Evolutionary conservation across 1,284 basidiomycete genomes (phyloP).

Genomic region (Ustilago bromivora): DNA sequence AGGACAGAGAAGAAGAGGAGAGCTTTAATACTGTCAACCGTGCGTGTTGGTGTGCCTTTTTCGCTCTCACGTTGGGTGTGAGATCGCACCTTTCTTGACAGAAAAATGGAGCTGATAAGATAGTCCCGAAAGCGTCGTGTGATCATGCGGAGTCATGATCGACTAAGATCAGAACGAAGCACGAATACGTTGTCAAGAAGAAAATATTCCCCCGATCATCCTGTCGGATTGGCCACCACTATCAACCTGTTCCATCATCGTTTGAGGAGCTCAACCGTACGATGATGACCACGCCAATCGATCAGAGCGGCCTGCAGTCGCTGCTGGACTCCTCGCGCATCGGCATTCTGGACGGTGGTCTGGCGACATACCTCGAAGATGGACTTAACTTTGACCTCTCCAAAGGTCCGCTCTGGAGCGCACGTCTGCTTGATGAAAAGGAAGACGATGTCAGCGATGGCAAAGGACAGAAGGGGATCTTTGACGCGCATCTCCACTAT

Average conservation of each 20-base stretch:
- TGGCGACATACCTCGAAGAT: slow-evolving; percentile 63
- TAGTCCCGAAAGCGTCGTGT: slow-evolving; percentile 13
- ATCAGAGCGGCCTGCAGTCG: slow-evolving; percentile 32
- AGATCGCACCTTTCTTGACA: slow-evolving; percentile 12
- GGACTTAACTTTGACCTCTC: slow-evolving; percentile 57
- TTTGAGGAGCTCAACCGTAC: not conserved
- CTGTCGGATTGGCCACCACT: not conserved
- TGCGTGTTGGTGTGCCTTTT: not conserved
- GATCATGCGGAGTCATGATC: slow-evolving; percentile 14
- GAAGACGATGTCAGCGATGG: slow-evolving; percentile 41
- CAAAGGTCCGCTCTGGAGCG: slow-evolving; percentile 57
- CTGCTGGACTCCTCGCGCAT: slow-evolving; percentile 43
- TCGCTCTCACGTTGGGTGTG: slow-evolving; percentile 7
- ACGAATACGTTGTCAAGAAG: not conserved
- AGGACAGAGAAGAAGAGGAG: not conserved
- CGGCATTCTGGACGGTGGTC: slow-evolving; percentile 58
- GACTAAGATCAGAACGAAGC: slow-evolving; percentile 2
- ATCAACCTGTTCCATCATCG: not conserved
- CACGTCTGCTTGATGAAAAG: slow-evolving; percentile 54
- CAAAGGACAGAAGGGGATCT: slow-evolving; percentile 48
- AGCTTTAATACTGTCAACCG: slow-evolving; percentile 43
- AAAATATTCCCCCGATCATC: slow-evolving; percentile 8
- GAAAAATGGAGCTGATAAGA: slow-evolving; percentile 17
- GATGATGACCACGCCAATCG: slow-evolving; percentile 21
- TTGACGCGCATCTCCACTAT: slow-evolving; percentile 58